Conservation (phyloP, 805 yeast species). For the Kodamaea kaohsiungensis region DNA sequence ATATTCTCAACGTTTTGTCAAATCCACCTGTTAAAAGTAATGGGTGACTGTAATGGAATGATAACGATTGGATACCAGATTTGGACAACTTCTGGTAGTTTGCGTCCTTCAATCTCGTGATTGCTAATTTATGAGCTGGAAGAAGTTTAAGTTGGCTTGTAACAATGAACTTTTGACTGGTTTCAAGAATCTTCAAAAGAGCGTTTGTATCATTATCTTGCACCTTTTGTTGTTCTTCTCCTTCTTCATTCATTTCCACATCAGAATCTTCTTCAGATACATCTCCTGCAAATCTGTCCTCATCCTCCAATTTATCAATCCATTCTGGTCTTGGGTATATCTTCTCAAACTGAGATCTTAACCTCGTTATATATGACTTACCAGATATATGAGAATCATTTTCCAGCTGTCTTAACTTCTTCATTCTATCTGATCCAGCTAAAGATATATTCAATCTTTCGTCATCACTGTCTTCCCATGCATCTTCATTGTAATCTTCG, state of each 20-base stretch:
- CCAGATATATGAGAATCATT: slow-evolving; percentile 58
- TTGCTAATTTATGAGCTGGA: slow-evolving; percentile 70
- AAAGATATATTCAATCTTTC: slow-evolving; percentile 68
- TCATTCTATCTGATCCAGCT: slow-evolving; percentile 55
- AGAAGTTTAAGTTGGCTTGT: slow-evolving; percentile 54
- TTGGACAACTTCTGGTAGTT: slow-evolving; percentile 66
- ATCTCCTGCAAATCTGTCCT: slow-evolving; percentile 23
- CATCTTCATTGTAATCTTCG: slow-evolving; percentile 36
- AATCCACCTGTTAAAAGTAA: slow-evolving; percentile 87
- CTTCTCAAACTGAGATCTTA: slow-evolving; percentile 69
- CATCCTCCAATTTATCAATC: slow-evolving; percentile 52
- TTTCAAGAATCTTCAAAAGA: slow-evolving; percentile 31
- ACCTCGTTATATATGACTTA: slow-evolving; percentile 57
- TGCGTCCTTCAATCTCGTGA: slow-evolving; percentile 85
- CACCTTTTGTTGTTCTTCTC: slow-evolving; percentile 14
- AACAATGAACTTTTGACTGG: slow-evolving; percentile 40
- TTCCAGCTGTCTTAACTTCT: slow-evolving; percentile 67
- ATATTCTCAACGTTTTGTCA: slow-evolving; percentile 83
- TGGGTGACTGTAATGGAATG: slow-evolving; percentile 86
- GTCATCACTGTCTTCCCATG: slow-evolving; percentile 92
- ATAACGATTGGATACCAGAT: slow-evolving; percentile 80
- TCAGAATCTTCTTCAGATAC: slow-evolving; percentile 22
- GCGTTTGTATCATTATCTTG: slow-evolving; percentile 26
- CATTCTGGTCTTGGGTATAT: slow-evolving; percentile 86
- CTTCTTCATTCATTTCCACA: slow-evolving; percentile 17